These are phyloP conservation scores for Phytophthora quininea DNA, from an alignment of 352 stramenopile species.

Conservation along the genomic window DNA sequence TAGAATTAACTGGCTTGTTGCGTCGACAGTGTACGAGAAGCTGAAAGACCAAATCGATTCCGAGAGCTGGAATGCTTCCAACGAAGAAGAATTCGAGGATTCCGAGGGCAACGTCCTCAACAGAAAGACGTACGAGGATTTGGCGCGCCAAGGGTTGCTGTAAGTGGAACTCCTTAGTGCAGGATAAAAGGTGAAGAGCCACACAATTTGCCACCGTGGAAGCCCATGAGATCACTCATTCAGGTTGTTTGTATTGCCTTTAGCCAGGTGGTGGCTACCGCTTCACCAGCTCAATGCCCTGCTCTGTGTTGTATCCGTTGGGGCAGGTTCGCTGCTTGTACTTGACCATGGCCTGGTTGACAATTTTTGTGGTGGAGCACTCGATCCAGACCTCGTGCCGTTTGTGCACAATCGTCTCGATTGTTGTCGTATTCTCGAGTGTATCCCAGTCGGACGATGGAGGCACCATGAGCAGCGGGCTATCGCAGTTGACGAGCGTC, in stretches of 20 bases:
- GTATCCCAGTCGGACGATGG: slow-evolving; percentile 45
- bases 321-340: slow-evolving; percentile 53
- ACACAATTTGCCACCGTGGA: not conserved
- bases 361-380: slow-evolving; percentile 49
- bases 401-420: slow-evolving; percentile 26
- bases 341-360: slow-evolving; percentile 51
- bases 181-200: not conserved
- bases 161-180: slow-evolving; percentile 41
- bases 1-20: slow-evolving; percentile 1
- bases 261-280: not conserved
- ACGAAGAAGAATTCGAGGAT: slow-evolving; percentile 99
- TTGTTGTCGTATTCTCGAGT: slow-evolving; percentile 21
- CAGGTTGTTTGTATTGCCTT: not conserved
- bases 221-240: not conserved
- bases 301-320: slow-evolving; percentile 52
- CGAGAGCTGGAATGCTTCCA: slow-evolving; percentile 93
- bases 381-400: slow-evolving; percentile 50
- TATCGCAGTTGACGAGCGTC: slow-evolving; percentile 49
- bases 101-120: slow-evolving; percentile 98
- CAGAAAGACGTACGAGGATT: slow-evolving; percentile 97
- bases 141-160: slow-evolving; percentile 96
- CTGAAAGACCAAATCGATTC: slow-evolving; percentile 94
- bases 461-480: slow-evolving; percentile 46
- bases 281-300: slow-evolving; percentile 46
- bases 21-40: slow-evolving; percentile 93